phyloP scores from a whole-genome alignment of 2,329 filamentous ascomycete genomes.

The Onygena corvina region DNA sequence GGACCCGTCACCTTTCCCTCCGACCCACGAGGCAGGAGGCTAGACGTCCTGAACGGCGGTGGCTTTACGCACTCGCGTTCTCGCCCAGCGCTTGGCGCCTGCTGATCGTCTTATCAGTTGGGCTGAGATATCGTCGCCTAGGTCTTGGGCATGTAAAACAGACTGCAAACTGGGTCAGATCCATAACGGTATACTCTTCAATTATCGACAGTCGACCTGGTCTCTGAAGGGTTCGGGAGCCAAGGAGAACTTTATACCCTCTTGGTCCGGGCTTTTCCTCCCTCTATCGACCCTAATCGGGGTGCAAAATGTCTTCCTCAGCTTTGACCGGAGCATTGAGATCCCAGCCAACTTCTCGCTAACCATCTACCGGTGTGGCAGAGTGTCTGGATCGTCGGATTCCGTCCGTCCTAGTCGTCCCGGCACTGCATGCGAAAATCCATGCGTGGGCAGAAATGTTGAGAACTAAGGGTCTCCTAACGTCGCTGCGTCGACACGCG shows the following conservation, averaged over 20 bases:
- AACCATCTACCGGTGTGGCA: no score
- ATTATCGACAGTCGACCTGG: background rate
- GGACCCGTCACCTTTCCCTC: background rate
- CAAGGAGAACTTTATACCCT: conserved; percentile 3
- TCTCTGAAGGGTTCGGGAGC: background rate
- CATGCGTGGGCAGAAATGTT: no score
- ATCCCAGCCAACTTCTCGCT: no score
- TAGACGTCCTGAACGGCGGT: background rate
- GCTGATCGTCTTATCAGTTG: conserved; percentile 5
- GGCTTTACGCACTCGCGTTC: conserved; percentile 1
- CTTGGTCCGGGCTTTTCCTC: no score
- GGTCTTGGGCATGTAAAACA: background rate
- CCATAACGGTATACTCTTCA: background rate
- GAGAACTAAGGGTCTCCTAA: background rate
- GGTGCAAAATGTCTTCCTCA: no score
- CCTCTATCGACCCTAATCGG: no score
- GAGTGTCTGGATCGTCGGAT: no score
- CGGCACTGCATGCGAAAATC: no score
- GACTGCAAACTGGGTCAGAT: background rate
- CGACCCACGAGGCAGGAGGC: background rate
- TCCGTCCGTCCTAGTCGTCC: no score
- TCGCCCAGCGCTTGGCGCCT: conserved; percentile 2
- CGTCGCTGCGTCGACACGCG: background rate
- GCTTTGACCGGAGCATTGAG: no score
- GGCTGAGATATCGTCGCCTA: background rate